Percentiles rank a stretch among this genome's conserved stretches.
phyloP scores from a whole-genome alignment of 129 eudicot genomes.

The Artemisia tridentata region DNA sequence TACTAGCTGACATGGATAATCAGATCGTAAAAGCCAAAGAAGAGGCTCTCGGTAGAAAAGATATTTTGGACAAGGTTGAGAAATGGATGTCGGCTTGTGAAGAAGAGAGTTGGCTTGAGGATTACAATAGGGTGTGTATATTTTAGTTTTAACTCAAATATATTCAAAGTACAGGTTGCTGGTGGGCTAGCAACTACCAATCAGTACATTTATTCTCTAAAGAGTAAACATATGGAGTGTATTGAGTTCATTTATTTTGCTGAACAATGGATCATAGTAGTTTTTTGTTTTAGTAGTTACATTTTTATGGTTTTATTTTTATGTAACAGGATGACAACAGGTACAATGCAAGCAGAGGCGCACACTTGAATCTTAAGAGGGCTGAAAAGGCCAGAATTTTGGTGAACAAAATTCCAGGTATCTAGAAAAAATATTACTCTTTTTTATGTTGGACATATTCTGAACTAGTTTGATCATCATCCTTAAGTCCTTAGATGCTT shows the following conservation, averaged over 20 bases:
- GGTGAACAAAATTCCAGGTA: conserved; percentile 97
- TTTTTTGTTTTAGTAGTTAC: not conserved
- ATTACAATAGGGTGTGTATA: conserved; percentile 62
- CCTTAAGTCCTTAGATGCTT: too few relatives aligned
- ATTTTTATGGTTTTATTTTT: conserved; percentile 5
- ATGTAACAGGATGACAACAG: conserved; percentile 86
- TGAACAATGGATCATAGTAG: not conserved
- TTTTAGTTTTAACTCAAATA: not conserved
- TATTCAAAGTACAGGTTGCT: not conserved
- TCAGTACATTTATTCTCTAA: not conserved
- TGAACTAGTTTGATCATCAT: too few relatives aligned
- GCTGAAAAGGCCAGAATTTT: conserved; percentile 94
- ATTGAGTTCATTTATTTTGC: not conserved
- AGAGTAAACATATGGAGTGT: not conserved
- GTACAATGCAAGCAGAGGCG: conserved; percentile 96
- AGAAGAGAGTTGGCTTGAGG: conserved; percentile 91
- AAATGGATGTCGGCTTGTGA: conserved; percentile 79
- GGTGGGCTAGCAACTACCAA: not conserved
- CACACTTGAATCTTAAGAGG: conserved; percentile 91
- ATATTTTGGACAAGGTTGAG: conserved; percentile 83
- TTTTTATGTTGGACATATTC: too few relatives aligned
- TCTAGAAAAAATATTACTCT: not conserved
- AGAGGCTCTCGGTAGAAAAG: conserved; percentile 72
- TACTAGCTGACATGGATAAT: conserved; percentile 79
- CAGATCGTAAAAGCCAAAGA: conserved; percentile 75